Base-by-base conservation (phyloP, 371 early-diverging fungal genomes). In the Massospora cicadina region DNA sequence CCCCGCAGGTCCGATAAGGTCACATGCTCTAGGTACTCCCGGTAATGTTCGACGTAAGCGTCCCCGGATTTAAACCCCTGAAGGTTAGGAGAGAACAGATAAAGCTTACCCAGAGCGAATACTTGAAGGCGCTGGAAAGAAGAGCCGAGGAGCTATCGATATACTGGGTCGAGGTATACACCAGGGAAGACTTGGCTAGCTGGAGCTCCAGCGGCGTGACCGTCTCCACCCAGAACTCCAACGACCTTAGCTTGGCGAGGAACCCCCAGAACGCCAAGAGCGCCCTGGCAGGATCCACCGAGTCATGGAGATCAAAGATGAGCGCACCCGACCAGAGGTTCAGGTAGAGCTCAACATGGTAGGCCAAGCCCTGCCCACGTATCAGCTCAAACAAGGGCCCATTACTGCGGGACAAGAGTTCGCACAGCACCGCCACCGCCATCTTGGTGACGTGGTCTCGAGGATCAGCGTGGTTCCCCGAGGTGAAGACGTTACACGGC, bases 361-460 rank as follows among this genome's bases (percentile, higher is more conserved):
- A 89, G 0, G 88, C 87, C 53, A 76, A 80, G 17, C 90, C 90
- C 43, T 78, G 74, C 12, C 89, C 89, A 33, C 90, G 81, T 31
- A 88, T 78, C 0, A 81, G 77, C 7, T 75, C 81, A 72, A 77
- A 87, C 2, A 89, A 73, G 0, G 85, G 87, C 0, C 89, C 90
- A 56, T 89, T 89, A 1, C 75, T 71, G 2, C 82, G 76, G 2
- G 80, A 77, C 1, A 89, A 70, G 17, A 89, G 70, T 67, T 82
- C 83, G 25, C 76, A 74, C 26, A 89, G 70, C 43, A 89, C 57
- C 0, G 59, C n/a, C 1, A 79, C 69, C 7, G 79, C 77, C 23
- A 72, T 73, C 27, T 69, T 70, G 54, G 79, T 78, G 30, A 73
- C 13, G 24, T 33, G 61, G 25, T 24, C 17, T 30, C 12, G 25